Percentiles rank a stretch among this genome's conserved stretches.
phyloP scores from a whole-genome alignment of 208 protist genomes.

The Leishmania turanica region DNA sequence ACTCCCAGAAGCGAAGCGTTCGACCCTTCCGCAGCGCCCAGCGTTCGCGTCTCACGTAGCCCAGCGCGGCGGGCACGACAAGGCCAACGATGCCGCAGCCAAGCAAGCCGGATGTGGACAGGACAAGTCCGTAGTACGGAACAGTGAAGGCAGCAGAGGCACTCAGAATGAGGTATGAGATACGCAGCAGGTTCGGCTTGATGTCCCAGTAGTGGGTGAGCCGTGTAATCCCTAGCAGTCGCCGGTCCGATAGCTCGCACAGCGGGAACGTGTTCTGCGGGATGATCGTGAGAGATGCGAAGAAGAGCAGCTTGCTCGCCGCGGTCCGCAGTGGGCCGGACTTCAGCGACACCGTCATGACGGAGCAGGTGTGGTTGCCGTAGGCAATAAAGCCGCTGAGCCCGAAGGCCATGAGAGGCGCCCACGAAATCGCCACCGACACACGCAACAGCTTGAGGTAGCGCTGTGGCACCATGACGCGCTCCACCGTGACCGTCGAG shows the following conservation, averaged over 20 bases:
- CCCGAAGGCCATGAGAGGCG: slow-evolving; percentile 43
- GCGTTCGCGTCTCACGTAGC: slow-evolving; percentile 51
- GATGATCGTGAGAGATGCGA: slow-evolving; percentile 55
- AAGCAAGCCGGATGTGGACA: slow-evolving; percentile 54
- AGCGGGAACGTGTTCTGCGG: slow-evolving; percentile 57
- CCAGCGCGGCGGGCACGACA: slow-evolving; percentile 51
- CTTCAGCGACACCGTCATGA: slow-evolving; percentile 59
- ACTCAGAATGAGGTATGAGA: slow-evolving; percentile 33
- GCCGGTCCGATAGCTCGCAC: slow-evolving; percentile 53
- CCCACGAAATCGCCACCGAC: slow-evolving; percentile 32
- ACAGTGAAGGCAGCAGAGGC: slow-evolving; percentile 45
- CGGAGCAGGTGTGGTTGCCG: slow-evolving; percentile 55
- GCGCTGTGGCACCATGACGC: slow-evolving; percentile 39
- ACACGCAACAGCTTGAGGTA: slow-evolving; percentile 44
- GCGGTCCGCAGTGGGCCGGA: slow-evolving; percentile 42
- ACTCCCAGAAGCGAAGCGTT: slow-evolving; percentile 47
- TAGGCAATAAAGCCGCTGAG: slow-evolving; percentile 52
- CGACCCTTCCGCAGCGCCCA: slow-evolving; percentile 35
- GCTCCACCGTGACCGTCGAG: slow-evolving; percentile 42
- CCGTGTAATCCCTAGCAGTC: slow-evolving; percentile 44
- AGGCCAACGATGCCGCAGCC: slow-evolving; percentile 56
- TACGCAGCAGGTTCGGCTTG: slow-evolving; percentile 48
- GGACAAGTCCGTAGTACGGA: slow-evolving; percentile 59
- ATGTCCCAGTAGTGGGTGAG: slow-evolving; percentile 45
- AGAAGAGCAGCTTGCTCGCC: slow-evolving; percentile 54